phyloP scores from a whole-genome alignment of 192 early-diverging fungal species.

The Coemansia sp. region DNA sequence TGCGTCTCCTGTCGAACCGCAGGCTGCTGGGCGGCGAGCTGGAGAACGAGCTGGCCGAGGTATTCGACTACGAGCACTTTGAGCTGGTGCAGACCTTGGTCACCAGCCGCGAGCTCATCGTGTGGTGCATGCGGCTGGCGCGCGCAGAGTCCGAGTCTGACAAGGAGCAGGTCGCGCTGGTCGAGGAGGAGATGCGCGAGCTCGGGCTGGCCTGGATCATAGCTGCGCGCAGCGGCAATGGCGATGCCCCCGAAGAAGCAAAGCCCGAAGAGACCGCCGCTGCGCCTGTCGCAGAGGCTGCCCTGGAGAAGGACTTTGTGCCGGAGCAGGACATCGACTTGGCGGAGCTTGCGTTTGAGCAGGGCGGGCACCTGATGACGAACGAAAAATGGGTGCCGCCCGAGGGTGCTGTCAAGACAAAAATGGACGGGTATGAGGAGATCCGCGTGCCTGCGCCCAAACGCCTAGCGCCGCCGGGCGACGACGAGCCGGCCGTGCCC shows the following conservation, averaged over 20 bases:
- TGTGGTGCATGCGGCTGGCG: constrained; percentile 89
- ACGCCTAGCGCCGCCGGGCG: constrained; percentile 58
- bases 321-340: constrained; percentile 63
- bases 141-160: constrained; percentile 60
- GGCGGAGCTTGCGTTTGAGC: constrained; percentile 80
- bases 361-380: constrained; percentile 97
- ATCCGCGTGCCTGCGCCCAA: constrained; percentile 92
- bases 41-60: constrained; percentile 95
- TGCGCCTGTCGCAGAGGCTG: neutral
- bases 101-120: constrained; percentile 82
- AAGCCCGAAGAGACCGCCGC: neutral
- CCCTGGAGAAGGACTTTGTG: constrained; percentile 16
- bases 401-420: constrained; percentile 86
- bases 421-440: constrained; percentile 91
- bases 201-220: constrained; percentile 73
- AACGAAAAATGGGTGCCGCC: constrained; percentile 94
- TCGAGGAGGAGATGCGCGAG: constrained; percentile 72
- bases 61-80: constrained; percentile 97
- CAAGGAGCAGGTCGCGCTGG: constrained; percentile 52
- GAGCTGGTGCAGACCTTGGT: constrained; percentile 90
- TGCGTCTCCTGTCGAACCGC: constrained; percentile 70
- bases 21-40: constrained; percentile 71
- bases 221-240: constrained; percentile 51
- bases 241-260: constrained; percentile 28
- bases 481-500: constrained; percentile 64